A percentile compares a stretch with the other conserved stretches of the same genome.
These are phyloP conservation scores for Mortierella sp. DNA, from an alignment of 371 early-diverging fungal species.

Conservation along the genomic window DNA sequence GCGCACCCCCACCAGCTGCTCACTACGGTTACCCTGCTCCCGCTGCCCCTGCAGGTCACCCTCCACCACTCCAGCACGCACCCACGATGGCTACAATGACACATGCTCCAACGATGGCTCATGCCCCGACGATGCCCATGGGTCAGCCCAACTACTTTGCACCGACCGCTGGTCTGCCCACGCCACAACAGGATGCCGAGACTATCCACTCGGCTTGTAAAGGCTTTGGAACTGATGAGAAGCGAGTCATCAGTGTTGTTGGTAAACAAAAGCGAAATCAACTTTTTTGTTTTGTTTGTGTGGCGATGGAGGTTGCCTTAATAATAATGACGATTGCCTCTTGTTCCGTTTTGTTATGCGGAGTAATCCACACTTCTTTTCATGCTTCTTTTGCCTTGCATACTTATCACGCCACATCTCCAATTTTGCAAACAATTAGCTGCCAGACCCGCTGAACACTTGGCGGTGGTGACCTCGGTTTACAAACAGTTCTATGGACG, in stretches of 20 bases:
- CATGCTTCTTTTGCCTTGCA: too few relatives aligned
- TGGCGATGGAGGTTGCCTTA: not conserved
- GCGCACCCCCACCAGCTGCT: slow-evolving; percentile 14
- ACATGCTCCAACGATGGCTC: slow-evolving; percentile 26
- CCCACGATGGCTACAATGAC: slow-evolving; percentile 24
- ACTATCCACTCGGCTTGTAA: slow-evolving; percentile 42
- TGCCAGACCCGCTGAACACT: slow-evolving; percentile 35
- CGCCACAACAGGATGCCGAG: slow-evolving; percentile 53
- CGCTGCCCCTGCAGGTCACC: slow-evolving; percentile 13
- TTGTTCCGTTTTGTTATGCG: not conserved
- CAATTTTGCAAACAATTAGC: slow-evolving; percentile 18
- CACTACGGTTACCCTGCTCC: slow-evolving; percentile 19
- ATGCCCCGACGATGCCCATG: slow-evolving; percentile 8
- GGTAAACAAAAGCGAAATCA: slow-evolving; percentile 17
- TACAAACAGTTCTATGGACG: slow-evolving; percentile 47
- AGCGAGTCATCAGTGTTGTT: slow-evolving; percentile 45
- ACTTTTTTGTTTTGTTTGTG: not conserved
- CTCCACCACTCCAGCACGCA: slow-evolving; percentile 20
- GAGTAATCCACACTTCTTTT: not conserved
- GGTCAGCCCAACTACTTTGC: slow-evolving; percentile 18
- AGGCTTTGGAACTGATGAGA: slow-evolving; percentile 54
- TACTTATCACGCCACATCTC: not conserved
- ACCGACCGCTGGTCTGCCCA: slow-evolving; percentile 18
- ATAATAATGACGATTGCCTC: not conserved
- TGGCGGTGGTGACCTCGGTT: slow-evolving; percentile 35